Evolutionary conservation across 2,329 filamentous ascomycete species (phyloP).

Genomic region (Fusarium fracticaudum): DNA sequence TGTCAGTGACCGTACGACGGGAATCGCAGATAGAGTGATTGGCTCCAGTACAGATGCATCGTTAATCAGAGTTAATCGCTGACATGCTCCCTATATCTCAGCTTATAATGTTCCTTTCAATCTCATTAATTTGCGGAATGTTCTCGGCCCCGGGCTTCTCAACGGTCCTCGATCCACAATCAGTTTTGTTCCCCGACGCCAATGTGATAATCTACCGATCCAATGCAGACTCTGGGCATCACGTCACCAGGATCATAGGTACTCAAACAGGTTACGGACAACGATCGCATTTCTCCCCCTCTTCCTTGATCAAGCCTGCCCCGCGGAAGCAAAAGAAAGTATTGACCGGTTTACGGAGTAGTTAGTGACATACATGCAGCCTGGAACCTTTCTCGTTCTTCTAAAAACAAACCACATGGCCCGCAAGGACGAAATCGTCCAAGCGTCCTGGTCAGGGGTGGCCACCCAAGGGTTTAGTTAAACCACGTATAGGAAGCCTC

Average conservation of each 20-base stretch:
- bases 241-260: background rate
- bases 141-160: conserved; percentile 1
- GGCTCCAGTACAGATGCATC: background rate
- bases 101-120: conserved; percentile 15
- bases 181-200: background rate
- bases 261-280: conserved; percentile 5
- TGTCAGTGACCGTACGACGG: background rate
- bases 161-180: conserved; percentile 4
- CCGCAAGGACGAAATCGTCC: conserved; percentile 23
- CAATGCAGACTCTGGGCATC: background rate
- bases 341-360: background rate
- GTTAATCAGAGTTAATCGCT: background rate
- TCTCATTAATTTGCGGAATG: conserved; percentile 6
- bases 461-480: conserved; percentile 20
- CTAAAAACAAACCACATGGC: conserved; percentile 33
- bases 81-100: conserved; percentile 13
- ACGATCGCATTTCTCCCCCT: background rate
- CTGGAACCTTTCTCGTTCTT: background rate
- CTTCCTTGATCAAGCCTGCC: background rate
- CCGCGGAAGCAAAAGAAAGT: background rate
- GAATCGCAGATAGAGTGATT: background rate
- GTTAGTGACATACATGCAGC: background rate
- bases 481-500: conserved; percentile 38
- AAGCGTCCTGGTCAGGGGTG: conserved; percentile 5
- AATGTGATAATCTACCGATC: conserved; percentile 9